Conservation (phyloP, 148 eudicot genomes). For the Cornus kousa region DNA sequence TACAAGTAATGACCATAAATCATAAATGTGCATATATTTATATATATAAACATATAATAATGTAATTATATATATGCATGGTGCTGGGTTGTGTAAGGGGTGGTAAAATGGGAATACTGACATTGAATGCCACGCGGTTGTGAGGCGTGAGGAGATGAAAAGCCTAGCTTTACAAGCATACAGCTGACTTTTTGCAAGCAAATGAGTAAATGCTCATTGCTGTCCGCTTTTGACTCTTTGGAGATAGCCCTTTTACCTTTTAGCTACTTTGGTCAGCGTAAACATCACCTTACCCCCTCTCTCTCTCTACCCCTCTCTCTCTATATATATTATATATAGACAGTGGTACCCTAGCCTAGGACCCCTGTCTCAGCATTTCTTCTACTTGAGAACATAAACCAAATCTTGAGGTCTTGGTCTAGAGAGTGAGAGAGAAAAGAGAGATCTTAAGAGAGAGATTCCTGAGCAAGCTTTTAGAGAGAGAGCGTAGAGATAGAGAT, state of each 20-base stretch:
- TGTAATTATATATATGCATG: no score
- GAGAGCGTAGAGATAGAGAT: background rate
- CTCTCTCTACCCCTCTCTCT: background rate
- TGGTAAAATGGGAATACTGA: background rate
- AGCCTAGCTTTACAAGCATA: background rate
- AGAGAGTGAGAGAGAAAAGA: constrained; percentile 4
- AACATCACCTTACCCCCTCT: background rate
- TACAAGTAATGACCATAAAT: no score
- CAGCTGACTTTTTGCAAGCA: constrained; percentile 34
- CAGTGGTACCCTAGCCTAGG: constrained; percentile 7
- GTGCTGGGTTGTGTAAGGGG: background rate
- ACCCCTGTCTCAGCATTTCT: constrained; percentile 11
- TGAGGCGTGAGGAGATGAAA: background rate
- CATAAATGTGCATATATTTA: background rate
- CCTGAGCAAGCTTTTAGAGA: background rate
- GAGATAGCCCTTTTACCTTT: constrained; percentile 4
- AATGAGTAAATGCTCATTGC: constrained; percentile 31
- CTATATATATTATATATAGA: constrained; percentile 9
- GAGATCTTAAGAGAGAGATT: background rate
- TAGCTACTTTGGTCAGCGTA: constrained; percentile 19
- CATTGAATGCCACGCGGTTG: background rate
- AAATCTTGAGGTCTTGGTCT: no score
- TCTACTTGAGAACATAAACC: background rate
- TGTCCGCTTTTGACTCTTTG: constrained; percentile 31
- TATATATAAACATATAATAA: no score